Evolutionary conservation across 2,329 filamentous ascomycete genomes (phyloP).

Genomic region (Xylaria sp.): DNA sequence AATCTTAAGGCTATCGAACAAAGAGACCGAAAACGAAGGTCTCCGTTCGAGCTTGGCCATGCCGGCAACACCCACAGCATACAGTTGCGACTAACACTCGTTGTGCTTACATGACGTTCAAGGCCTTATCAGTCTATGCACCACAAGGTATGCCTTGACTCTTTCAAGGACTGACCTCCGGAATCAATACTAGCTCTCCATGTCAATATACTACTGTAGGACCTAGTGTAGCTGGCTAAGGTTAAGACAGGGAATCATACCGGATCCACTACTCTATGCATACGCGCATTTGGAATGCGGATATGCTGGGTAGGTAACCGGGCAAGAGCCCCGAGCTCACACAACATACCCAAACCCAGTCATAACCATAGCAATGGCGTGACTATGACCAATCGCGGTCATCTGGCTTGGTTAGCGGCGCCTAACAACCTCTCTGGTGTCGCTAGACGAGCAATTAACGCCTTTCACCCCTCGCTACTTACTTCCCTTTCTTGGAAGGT

Average conservation of each 20-base stretch:
- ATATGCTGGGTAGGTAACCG: neutral
- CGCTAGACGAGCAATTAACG: neutral
- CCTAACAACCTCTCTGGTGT: slow-evolving; percentile 19
- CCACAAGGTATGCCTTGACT: neutral
- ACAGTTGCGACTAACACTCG: too few relatives aligned
- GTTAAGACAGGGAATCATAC: neutral
- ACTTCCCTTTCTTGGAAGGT: slow-evolving; percentile 33
- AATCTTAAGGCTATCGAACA: too few relatives aligned
- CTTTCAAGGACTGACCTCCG: slow-evolving; percentile 3
- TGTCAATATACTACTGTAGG: too few relatives aligned
- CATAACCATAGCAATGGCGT: slow-evolving; percentile 23
- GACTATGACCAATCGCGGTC: slow-evolving; percentile 28
- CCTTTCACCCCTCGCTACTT: neutral
- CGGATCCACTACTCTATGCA: neutral
- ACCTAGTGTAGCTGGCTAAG: neutral
- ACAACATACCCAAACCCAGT: slow-evolving; percentile 7
- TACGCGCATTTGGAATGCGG: slow-evolving; percentile 26
- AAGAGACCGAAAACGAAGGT: too few relatives aligned
- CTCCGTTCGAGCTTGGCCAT: too few relatives aligned
- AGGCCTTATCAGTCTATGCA: neutral
- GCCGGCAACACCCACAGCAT: too few relatives aligned
- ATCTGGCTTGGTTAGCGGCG: slow-evolving; percentile 16
- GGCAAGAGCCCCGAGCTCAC: slow-evolving; percentile 22
- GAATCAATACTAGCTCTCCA: neutral
- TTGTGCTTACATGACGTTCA: too few relatives aligned